A percentile compares a stretch with the other conserved stretches of the same genome.
These are phyloP conservation scores for Talaromyces amestolkiae DNA, from an alignment of 2,329 filamentous ascomycete genomes.

Conservation along the genomic window DNA sequence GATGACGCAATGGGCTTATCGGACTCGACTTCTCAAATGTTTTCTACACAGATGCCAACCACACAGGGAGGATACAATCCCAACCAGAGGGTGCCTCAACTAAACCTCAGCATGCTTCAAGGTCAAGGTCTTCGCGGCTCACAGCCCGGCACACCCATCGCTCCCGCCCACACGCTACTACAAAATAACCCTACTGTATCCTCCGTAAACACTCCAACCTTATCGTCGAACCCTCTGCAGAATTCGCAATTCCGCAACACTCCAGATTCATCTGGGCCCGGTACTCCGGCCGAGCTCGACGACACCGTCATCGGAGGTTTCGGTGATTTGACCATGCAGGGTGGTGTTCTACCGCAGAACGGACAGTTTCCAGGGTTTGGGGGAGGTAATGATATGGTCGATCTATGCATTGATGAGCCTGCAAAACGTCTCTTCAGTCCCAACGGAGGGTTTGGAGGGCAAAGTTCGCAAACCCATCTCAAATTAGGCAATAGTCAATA, in stretches of 20 bases:
- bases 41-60: slow-evolving; percentile 57
- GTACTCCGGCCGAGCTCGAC: slow-evolving; percentile 71
- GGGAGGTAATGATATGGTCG: slow-evolving; percentile 54
- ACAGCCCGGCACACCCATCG: slow-evolving; percentile 78
- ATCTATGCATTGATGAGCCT: slow-evolving; percentile 80
- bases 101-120: slow-evolving; percentile 77
- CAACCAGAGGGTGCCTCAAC: slow-evolving; percentile 59
- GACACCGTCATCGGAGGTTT: slow-evolving; percentile 66
- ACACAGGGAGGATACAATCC: slow-evolving; percentile 61
- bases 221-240: slow-evolving; percentile 71
- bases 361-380: slow-evolving; percentile 42
- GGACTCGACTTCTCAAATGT: slow-evolving; percentile 39
- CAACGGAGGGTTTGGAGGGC: slow-evolving; percentile 63
- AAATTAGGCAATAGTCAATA: slow-evolving; percentile 75
- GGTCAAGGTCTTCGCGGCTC: slow-evolving; percentile 76
- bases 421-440: slow-evolving; percentile 91
- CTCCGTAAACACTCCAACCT: slow-evolving; percentile 90
- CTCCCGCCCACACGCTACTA: slow-evolving; percentile 67
- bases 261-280: slow-evolving; percentile 66
- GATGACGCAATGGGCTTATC: slow-evolving; percentile 69
- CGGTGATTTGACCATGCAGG: slow-evolving; percentile 60
- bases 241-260: slow-evolving; percentile 55
- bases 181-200: slow-evolving; percentile 95
- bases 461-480: slow-evolving; percentile 67
- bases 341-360: slow-evolving; percentile 42